Base-by-base conservation (phyloP, 2,329 filamentous ascomycete species). In the Alternaria postmessia region DNA sequence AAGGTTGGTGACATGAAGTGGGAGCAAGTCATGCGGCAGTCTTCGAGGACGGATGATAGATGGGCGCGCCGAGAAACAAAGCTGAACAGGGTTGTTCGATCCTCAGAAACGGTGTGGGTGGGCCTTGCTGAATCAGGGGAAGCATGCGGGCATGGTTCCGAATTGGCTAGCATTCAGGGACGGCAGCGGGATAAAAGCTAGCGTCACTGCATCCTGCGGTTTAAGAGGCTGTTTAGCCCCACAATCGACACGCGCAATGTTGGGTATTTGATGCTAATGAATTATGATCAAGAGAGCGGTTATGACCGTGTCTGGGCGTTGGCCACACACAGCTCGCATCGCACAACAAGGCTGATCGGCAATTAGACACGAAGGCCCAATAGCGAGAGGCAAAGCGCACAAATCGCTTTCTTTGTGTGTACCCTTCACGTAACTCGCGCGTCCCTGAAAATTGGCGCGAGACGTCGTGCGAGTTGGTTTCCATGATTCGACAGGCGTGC, bases 391-490 rank as follows among this genome's bases (percentile, higher is more conserved):
- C 61, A 65, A 47, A 24, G 48, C 55, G 59, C 57, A 51, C 62
- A 62, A 55, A 58, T 66, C 54, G 58, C 61, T 16, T 55, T 38
- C 43, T 54, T 46, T 51, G 52, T 51, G 26, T 39, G 41, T 26
- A 11, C 60, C 69, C 46, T 70, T 69, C 69, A 72, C 62, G 66
- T 69, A 65, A 74, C 69, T 69, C 69, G 73, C 68, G 65, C 60
- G 68, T 72, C 70, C 71, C 71, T 75, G 74, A 73, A 64, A 63
- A 43, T 69, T 71, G 75, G 75, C 72, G 70, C 59, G 59, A 49
- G 62, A 61, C 61, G 65, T 62, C 46, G 65, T 49, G 57, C 66
- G 62, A 55, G 69, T 63, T 67, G 63, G 52, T 51, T 44, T 38
- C 34, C 53, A 48, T 77, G 74, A 78, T 78, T 77, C 59, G 76